Base-by-base conservation (phyloP, 331 rosid genomes). In the Telfairia occidentalis region DNA sequence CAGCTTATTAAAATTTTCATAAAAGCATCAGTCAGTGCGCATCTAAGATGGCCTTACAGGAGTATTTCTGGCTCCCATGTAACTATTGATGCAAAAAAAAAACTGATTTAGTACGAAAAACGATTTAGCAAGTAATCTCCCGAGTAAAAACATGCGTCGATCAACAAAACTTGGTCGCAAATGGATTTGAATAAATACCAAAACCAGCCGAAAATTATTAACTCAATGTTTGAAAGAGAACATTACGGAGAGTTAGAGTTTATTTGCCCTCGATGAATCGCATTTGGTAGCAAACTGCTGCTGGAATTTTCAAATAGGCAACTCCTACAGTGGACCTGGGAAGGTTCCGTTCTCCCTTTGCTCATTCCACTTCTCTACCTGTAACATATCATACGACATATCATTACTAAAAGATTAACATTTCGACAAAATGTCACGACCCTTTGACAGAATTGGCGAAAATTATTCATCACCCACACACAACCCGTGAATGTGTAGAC, bases 341-440 rank as follows among this genome's bases (percentile, higher is more conserved):
- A 91, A 94, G 69, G 95, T 83, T 86, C 98, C 97, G 1, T 85
- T 91, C 86, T 91, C 97, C 84, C 97, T 90, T 81, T 89, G 98
- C 80, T 93, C 98, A 32, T 93, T 93, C 98, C 98, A 91, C 75
- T 88, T 84, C 46, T 93, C 98, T 57, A 93, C 60, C 98, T 91
- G 92, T 61, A 63, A 76, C 64, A 77, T 46, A 76, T 59, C 9
- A 79, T 30, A 28, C 26, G 7, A 75, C 37, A 11, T 9, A 11
- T 18, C 35, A n/a, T n/a, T n/a, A n/a, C n/a, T n/a, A n/a, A n/a
- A n/a, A n/a, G 26, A 59, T 24, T 59, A n/a, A 4, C 5, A 37
- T 50, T 19, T 16, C 10, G 57, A 50, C 58, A 52, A 10, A 52
- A 52, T 19, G 5, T 52, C 2, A 4, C n/a, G n/a, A n/a, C n/a